Conservation (phyloP, 169 alveolate genomes). For the Neospora caninum region DNA sequence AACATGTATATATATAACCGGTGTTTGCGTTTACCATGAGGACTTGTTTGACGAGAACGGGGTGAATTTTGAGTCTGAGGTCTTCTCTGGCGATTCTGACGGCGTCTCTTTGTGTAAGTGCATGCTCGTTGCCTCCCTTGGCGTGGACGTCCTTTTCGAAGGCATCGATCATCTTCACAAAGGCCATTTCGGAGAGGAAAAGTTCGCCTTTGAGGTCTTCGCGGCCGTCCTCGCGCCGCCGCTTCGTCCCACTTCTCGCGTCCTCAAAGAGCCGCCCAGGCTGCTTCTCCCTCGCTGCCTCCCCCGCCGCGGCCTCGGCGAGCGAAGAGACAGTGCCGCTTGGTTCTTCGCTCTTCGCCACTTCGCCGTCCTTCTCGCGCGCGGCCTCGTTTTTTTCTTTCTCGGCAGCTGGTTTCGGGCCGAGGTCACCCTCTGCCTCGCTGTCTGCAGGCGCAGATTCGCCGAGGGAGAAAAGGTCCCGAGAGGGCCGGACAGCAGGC, state of each 20-base stretch:
- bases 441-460: neutral
- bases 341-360: neutral
- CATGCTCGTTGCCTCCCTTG: slow-evolving; percentile 33
- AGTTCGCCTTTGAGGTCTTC: neutral
- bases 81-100: slow-evolving; percentile 20
- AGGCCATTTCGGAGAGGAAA: slow-evolving; percentile 19
- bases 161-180: slow-evolving; percentile 35
- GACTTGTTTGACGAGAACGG: slow-evolving; percentile 26
- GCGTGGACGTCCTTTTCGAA: slow-evolving; percentile 45
- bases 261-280: neutral
- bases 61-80: slow-evolving; percentile 16
- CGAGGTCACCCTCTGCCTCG: neutral
- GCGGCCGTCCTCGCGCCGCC: neutral
- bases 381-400: neutral
- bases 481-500: neutral
- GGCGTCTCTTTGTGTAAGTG: slow-evolving; percentile 20
- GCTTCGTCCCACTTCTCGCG: neutral
- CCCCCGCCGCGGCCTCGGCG: no score
- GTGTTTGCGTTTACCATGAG: neutral
- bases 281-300: neutral
- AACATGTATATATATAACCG: neutral
- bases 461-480: slow-evolving; percentile 25
- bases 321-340: neutral
- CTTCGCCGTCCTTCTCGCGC: neutral
- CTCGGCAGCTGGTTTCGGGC: no score